Evolutionary conservation across 1,284 basidiomycete species (phyloP).

Genomic region (Irpex rosettiformis): DNA sequence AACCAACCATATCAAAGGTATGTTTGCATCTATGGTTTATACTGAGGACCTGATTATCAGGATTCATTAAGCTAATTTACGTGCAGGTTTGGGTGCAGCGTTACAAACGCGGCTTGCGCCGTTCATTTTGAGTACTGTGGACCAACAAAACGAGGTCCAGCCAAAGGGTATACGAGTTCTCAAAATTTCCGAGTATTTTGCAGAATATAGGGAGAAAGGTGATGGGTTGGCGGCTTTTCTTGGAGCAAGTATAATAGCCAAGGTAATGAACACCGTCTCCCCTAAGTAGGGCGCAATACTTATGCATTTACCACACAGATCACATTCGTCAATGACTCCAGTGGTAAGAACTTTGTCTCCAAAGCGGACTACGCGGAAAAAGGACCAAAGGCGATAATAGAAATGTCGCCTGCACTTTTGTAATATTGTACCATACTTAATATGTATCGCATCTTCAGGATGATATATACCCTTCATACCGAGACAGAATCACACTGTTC

Average conservation of each 20-base stretch:
- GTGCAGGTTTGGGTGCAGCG: slow-evolving; percentile 61
- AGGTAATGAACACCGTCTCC: slow-evolving; percentile 51
- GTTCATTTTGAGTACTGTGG: slow-evolving; percentile 64
- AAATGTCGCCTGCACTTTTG: slow-evolving; percentile 68
- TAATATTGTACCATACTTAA: slow-evolving; percentile 23
- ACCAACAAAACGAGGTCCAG: slow-evolving; percentile 70
- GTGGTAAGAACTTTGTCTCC: slow-evolving; percentile 67
- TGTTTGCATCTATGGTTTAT: slow-evolving; percentile 17
- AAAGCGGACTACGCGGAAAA: slow-evolving; percentile 72
- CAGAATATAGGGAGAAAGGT: slow-evolving; percentile 84
- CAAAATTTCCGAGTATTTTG: slow-evolving; percentile 89
- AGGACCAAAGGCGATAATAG: slow-evolving; percentile 70
- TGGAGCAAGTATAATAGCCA: slow-evolving; percentile 84
- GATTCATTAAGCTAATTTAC: background rate
- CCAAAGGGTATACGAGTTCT: slow-evolving; percentile 64
- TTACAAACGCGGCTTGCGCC: slow-evolving; percentile 74
- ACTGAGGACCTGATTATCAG: background rate
- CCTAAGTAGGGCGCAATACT: background rate
- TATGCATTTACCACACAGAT: slow-evolving; percentile 36
- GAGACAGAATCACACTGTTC: no score
- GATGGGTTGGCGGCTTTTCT: slow-evolving; percentile 84
- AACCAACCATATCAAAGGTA: slow-evolving; percentile 75
- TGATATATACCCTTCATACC: no score
- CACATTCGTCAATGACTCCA: slow-evolving; percentile 56
- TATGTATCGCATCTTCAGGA: no score